A percentile compares a stretch with the other conserved stretches of the same genome.
Conservation (phyloP, 176 grass and related monocot species). For the Aechmea fasciata region DNA sequence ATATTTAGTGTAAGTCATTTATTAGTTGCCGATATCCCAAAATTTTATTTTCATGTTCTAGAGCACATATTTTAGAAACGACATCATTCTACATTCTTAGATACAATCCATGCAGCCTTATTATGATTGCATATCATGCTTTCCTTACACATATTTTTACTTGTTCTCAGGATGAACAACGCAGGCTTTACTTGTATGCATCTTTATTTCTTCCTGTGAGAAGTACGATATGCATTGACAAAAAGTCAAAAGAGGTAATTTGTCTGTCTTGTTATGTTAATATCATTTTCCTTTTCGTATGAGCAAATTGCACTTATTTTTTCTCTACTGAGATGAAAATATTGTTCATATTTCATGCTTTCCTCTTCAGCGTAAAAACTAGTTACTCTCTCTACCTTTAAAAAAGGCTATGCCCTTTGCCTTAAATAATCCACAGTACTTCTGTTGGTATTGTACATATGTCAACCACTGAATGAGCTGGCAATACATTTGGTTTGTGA, state of each 20-base stretch:
- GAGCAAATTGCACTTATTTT: background rate
- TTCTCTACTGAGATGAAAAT: background rate
- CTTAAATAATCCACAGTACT: background rate
- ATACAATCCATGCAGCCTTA: background rate
- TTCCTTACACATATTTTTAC: too few relatives aligned
- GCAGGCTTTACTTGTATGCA: slow-evolving; percentile 71
- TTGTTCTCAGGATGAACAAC: slow-evolving; percentile 53
- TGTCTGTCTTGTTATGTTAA: background rate
- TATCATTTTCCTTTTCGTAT: background rate
- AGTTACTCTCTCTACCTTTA: background rate
- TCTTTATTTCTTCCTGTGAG: slow-evolving; percentile 57
- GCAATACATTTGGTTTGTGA: too few relatives aligned
- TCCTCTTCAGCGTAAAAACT: background rate
- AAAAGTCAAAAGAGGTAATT: slow-evolving; percentile 70
- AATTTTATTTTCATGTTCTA: slow-evolving; percentile 12
- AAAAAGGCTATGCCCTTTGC: background rate
- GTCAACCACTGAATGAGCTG: too few relatives aligned
- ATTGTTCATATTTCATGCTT: background rate
- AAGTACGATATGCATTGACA: slow-evolving; percentile 59
- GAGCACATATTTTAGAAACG: background rate
- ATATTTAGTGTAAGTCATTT: slow-evolving; percentile 47
- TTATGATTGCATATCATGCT: too few relatives aligned
- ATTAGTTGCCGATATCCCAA: slow-evolving; percentile 26
- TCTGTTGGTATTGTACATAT: background rate
- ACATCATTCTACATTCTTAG: background rate